These are phyloP conservation scores for Extremus antarcticus DNA, from an alignment of 495 filamentous ascomycete genomes.

Conservation along the genomic window DNA sequence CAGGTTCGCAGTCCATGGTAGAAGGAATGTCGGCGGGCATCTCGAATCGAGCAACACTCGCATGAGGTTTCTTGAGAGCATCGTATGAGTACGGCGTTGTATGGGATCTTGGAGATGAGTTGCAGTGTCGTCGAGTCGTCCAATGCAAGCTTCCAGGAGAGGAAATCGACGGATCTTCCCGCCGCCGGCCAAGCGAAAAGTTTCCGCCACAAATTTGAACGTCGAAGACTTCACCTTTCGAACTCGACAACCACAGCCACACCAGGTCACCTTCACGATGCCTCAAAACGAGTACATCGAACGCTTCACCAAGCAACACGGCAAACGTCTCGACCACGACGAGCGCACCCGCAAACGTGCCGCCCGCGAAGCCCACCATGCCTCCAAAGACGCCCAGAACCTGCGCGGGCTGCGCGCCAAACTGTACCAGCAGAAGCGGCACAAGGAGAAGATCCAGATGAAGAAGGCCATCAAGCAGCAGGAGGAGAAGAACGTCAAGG, in stretches of 20 bases:
- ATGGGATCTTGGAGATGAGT: too few species aligned
- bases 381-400: slow-evolving; percentile 79
- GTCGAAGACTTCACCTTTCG: neutral
- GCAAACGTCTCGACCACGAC: slow-evolving; percentile 75
- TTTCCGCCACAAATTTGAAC: too few species aligned
- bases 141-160: too few species aligned
- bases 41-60: slow-evolving; percentile 25
- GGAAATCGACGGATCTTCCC: too few species aligned
- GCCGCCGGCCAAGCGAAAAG: neutral
- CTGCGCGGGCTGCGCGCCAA: slow-evolving; percentile 86
- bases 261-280: slow-evolving; percentile 35
- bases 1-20: slow-evolving; percentile 23
- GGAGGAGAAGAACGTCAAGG: slow-evolving; percentile 92
- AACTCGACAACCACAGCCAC: neutral
- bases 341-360: slow-evolving; percentile 79
- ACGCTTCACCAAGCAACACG: slow-evolving; percentile 71
- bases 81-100: too few species aligned
- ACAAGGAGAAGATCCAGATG: slow-evolving; percentile 98
- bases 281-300: slow-evolving; percentile 97
- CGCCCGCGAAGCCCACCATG: slow-evolving; percentile 78
- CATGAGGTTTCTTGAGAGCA: slow-evolving; percentile 15
- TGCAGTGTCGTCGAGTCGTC: too few species aligned
- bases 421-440: slow-evolving; percentile 85
- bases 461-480: slow-evolving; percentile 87
- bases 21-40: slow-evolving; percentile 30